Conservation (phyloP, 1,139 yeast genomes). For the Candida neerlandica region DNA sequence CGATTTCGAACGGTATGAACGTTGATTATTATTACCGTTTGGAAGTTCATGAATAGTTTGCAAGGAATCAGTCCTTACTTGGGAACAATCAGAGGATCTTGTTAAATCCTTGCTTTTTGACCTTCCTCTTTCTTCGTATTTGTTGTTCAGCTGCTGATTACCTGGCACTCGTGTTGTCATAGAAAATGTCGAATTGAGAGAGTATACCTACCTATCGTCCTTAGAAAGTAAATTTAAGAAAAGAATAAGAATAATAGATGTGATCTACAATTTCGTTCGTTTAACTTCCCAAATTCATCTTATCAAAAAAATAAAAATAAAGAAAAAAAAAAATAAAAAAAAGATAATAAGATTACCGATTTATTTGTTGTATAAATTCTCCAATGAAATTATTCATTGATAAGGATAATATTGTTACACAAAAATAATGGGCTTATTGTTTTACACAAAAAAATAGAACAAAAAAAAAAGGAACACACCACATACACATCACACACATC, state of each 20-base stretch:
- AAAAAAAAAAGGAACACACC: not conserved
- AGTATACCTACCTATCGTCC: too few relatives aligned
- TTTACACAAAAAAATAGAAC: not conserved
- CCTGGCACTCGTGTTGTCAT: not conserved
- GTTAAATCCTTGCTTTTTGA: conserved; percentile 3
- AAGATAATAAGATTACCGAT: too few relatives aligned
- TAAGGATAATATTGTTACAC: not conserved
- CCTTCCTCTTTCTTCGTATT: conserved; percentile 8
- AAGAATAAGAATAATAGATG: not conserved
- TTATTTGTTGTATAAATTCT: not conserved
- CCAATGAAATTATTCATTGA: conserved; percentile 2
- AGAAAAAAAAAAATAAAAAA: too few relatives aligned
- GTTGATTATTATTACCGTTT: not conserved
- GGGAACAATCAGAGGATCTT: not conserved
- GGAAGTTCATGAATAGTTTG: not conserved
- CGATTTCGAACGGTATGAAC: conserved; percentile 5
- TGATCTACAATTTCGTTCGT: not conserved
- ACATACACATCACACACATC: not conserved
- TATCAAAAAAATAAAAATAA: not conserved
- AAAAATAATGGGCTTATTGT: not conserved
- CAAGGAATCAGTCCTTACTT: not conserved
- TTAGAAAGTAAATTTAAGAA: too few relatives aligned
- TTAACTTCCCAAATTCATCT: not conserved
- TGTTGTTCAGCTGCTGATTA: not conserved
- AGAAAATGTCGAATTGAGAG: too few relatives aligned